phyloP scores from a whole-genome alignment of 163 green algal genomes.

The Volvox carteri region DNA sequence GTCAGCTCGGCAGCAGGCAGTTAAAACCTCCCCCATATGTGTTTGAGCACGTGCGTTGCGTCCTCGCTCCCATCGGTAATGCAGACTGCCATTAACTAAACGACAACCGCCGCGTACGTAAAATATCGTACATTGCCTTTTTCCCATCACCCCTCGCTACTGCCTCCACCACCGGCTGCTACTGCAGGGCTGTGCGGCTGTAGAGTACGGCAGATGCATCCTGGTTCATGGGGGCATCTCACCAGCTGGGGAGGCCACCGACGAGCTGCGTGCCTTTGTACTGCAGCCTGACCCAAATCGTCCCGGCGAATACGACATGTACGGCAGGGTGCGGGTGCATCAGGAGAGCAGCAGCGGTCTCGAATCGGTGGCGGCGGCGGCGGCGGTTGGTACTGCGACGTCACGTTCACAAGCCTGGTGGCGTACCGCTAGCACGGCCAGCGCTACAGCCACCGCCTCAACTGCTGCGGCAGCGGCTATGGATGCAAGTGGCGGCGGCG shows the following conservation, averaged over 20 bases:
- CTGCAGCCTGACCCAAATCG: conserved; percentile 2
- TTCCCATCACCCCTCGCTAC: background rate
- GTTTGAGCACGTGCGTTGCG: too few species aligned
- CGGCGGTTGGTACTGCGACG: background rate
- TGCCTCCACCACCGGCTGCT: too few species aligned
- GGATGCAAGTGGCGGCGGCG: background rate
- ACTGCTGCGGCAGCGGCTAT: background rate
- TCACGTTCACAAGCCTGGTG: background rate
- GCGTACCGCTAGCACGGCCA: background rate
- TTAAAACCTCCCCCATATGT: too few species aligned
- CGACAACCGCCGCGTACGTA: too few species aligned
- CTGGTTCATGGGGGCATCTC: conserved; percentile 21
- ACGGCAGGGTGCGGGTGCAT: background rate
- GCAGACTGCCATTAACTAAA: too few species aligned
- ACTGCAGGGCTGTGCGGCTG: conserved; percentile 10
- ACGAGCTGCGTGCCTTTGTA: background rate
- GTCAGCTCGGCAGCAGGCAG: too few species aligned
- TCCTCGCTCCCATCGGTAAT: too few species aligned
- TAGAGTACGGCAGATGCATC: conserved; percentile 5
- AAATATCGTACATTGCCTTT: background rate
- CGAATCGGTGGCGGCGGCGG: background rate
- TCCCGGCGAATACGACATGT: background rate
- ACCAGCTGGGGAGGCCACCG: background rate
- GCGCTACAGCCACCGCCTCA: background rate
- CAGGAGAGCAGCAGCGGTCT: background rate